These are phyloP conservation scores for Fusarium aywerte DNA, from an alignment of 2,329 filamentous ascomycete species.

Conservation along the genomic window DNA sequence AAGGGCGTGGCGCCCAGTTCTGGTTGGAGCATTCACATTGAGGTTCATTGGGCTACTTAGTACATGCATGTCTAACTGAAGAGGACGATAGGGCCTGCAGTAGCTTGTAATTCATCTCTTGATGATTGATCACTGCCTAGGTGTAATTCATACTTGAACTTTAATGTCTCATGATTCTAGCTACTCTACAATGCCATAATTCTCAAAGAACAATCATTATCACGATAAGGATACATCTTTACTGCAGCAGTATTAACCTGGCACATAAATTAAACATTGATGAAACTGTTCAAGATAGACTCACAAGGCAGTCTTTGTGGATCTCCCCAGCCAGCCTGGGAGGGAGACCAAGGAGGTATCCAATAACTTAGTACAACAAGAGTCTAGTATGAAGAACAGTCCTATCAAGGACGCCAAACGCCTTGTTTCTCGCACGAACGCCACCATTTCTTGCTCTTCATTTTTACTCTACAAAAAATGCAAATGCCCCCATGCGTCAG, in stretches of 20 bases:
- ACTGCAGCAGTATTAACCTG: background rate
- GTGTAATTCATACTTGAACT: background rate
- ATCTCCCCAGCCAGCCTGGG: conserved; percentile 18
- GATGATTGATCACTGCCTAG: background rate
- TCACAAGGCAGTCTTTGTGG: conserved; percentile 31
- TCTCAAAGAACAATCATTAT: background rate
- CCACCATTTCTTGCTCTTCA: conserved; percentile 12
- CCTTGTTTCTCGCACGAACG: conserved; percentile 26
- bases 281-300: conserved; percentile 1
- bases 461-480: too few relatives aligned
- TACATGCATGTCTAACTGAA: conserved; percentile 5
- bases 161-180: background rate
- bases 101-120: conserved; percentile 9
- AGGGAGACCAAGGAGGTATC: conserved; percentile 6
- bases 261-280: background rate
- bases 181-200: background rate
- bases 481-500: conserved; percentile 13
- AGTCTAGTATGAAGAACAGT: conserved; percentile 5
- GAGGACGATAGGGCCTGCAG: conserved; percentile 7
- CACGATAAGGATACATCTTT: background rate
- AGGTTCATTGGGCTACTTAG: conserved; percentile 8
- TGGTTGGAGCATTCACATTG: conserved; percentile 7
- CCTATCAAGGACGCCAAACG: conserved; percentile 14
- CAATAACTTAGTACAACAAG: conserved; percentile 13
- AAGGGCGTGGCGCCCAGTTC: conserved; percentile 14